Evolutionary conservation across 2,329 filamentous ascomycete genomes (phyloP).

Genomic region (Pseudocercospora fijiensis): DNA sequence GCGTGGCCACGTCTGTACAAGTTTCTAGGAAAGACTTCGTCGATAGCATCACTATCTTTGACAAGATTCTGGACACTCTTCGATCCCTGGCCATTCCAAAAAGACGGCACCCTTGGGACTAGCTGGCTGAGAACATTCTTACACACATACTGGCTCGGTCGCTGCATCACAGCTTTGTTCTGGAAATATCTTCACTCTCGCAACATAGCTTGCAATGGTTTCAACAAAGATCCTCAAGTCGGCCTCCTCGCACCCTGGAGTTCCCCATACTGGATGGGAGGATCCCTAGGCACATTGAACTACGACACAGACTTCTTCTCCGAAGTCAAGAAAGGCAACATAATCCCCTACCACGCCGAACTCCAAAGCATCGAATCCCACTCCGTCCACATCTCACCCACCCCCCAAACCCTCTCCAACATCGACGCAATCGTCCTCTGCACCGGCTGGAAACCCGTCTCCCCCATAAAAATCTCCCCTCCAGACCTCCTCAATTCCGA

Average conservation of each 20-base stretch:
- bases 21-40: conserved; percentile 58
- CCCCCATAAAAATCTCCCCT: conserved; percentile 2
- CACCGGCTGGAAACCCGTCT: conserved; percentile 8
- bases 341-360: conserved; percentile 11
- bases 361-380: neutral
- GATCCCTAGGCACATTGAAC: conserved; percentile 9
- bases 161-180: conserved; percentile 54
- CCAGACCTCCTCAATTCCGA: neutral
- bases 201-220: neutral
- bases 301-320: conserved; percentile 27
- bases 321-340: neutral
- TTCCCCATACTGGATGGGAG: conserved; percentile 13
- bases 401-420: neutral
- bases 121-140: conserved; percentile 53
- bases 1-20: conserved; percentile 62
- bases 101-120: conserved; percentile 56
- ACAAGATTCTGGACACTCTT: conserved; percentile 69
- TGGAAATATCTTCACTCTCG: conserved; percentile 52
- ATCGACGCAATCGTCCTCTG: conserved; percentile 10
- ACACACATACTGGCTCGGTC: conserved; percentile 57
- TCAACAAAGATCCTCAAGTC: neutral
- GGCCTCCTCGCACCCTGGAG: conserved; percentile 10
- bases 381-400: neutral
- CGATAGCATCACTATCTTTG: conserved; percentile 63
- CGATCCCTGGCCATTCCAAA: conserved; percentile 68